Percentiles rank a stretch among this genome's conserved stretches.
Evolutionary conservation across 306 rosid genomes (phyloP).

Genomic region (Casuarina cunninghamiana): DNA sequence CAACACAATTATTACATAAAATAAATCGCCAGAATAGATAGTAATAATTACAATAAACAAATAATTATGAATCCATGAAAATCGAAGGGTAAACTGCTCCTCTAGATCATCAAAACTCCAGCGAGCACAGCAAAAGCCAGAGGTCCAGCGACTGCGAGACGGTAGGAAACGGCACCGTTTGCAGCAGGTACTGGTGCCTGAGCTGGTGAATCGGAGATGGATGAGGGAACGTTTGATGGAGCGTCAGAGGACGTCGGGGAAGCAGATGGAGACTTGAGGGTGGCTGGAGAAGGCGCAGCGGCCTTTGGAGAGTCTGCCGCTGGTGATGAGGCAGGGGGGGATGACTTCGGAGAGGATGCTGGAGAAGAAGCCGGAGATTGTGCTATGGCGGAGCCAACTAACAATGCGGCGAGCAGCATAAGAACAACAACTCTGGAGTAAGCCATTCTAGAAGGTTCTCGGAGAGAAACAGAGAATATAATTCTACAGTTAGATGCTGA

Average conservation of each 20-base stretch:
- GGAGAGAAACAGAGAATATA: neutral
- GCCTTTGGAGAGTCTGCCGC: neutral
- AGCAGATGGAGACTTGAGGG: neutral
- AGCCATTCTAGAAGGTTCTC: neutral
- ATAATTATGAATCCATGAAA: neutral
- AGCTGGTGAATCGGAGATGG: conserved; percentile 24
- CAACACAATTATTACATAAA: neutral
- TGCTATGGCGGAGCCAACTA: conserved; percentile 2
- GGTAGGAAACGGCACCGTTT: conserved; percentile 20
- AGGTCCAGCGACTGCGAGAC: conserved; percentile 30
- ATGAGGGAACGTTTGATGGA: neutral
- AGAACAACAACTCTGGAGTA: neutral
- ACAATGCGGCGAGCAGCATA: neutral
- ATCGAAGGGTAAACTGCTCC: neutral
- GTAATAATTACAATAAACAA: conserved; percentile 1
- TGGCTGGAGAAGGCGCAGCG: neutral
- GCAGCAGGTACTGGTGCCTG: conserved; percentile 20
- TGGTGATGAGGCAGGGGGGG: neutral
- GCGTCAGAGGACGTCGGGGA: neutral
- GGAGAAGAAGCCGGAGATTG: conserved; percentile 21
- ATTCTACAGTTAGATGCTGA: neutral
- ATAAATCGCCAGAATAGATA: neutral
- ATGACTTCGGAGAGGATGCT: neutral
- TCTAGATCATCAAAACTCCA: conserved; percentile 2
- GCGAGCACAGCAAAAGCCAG: conserved; percentile 14